These are phyloP conservation scores for Borovskyia barvae DNA, from an alignment of 208 protist species.

Conservation along the genomic window DNA sequence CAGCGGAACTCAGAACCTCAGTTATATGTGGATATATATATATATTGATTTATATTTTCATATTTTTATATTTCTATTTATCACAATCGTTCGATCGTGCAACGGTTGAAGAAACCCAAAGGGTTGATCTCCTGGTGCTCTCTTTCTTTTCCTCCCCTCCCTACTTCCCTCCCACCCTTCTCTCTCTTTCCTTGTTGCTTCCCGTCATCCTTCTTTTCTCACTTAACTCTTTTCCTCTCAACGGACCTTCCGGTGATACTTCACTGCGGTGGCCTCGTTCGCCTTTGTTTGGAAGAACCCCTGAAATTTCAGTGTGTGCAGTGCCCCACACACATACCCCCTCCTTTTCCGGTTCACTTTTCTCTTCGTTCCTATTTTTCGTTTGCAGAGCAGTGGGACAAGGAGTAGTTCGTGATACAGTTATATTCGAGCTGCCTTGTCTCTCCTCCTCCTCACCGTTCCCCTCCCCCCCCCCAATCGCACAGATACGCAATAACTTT, in stretches of 20 bases:
- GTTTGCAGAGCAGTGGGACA: too few relatives aligned
- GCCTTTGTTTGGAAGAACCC: background rate
- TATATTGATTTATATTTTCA: too few relatives aligned
- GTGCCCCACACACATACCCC: too few relatives aligned
- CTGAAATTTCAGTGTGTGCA: background rate
- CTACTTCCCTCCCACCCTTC: background rate
- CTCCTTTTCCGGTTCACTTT: background rate
- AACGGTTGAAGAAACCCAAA: too few relatives aligned
- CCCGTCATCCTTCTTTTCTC: background rate
- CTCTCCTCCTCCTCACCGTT: background rate
- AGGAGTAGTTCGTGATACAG: too few relatives aligned
- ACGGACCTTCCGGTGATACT: background rate
- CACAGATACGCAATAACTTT: too few relatives aligned
- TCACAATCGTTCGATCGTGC: background rate
- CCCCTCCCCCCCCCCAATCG: background rate
- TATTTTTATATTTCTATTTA: too few relatives aligned
- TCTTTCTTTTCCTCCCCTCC: constrained; percentile 4
- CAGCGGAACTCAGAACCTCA: too few relatives aligned
- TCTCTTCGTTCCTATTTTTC: background rate
- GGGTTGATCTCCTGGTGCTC: too few relatives aligned
- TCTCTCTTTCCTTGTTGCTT: background rate
- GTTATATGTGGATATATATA: too few relatives aligned
- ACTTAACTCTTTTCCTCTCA: constrained; percentile 3
- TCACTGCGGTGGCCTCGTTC: constrained; percentile 8
- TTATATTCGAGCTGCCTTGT: too few relatives aligned